These are phyloP conservation scores for Remersonia thermophila DNA, from an alignment of 2,329 filamentous ascomycete species.

Conservation along the genomic window DNA sequence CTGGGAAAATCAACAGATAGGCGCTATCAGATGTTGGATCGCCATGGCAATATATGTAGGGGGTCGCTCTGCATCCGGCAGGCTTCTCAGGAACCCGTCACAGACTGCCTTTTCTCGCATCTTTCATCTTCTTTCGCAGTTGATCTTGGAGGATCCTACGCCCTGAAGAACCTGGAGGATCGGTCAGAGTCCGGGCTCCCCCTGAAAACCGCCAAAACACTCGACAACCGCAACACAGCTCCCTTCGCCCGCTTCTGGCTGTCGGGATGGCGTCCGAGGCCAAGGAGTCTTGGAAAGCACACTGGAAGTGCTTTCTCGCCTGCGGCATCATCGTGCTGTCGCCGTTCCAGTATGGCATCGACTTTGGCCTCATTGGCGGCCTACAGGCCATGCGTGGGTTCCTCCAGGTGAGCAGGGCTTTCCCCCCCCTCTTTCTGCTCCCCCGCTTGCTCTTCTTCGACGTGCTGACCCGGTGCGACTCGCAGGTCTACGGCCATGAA, in stretches of 20 bases:
- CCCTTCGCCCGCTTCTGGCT: no score
- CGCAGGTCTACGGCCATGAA: slow-evolving; percentile 28
- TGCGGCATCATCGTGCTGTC: slow-evolving; percentile 33
- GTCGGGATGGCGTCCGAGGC: slow-evolving; percentile 6
- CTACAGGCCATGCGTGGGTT: slow-evolving; percentile 36
- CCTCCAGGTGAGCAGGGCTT: slow-evolving; percentile 22
- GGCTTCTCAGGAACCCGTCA: neutral
- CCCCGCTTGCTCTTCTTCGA: no score
- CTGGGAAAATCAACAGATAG: no score
- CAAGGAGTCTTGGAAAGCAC: slow-evolving; percentile 19
- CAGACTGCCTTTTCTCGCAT: neutral
- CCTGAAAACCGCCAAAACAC: no score
- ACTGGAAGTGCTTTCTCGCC: slow-evolving; percentile 35
- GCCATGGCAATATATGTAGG: no score
- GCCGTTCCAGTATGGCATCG: slow-evolving; percentile 37
- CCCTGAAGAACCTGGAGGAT: no score
- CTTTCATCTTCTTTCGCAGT: no score
- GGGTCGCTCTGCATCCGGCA: neutral
- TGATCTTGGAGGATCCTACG: no score
- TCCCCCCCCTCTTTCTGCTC: neutral
- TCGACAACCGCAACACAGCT: neutral
- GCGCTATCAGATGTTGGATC: neutral
- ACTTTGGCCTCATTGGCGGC: slow-evolving; percentile 36
- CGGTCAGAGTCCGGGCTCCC: no score
- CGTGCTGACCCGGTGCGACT: no score